Evolutionary conservation across 139 green algal species (phyloP), one percentile per base, ranked within the genome.

Genomic region (Closterium sp.): DNA sequence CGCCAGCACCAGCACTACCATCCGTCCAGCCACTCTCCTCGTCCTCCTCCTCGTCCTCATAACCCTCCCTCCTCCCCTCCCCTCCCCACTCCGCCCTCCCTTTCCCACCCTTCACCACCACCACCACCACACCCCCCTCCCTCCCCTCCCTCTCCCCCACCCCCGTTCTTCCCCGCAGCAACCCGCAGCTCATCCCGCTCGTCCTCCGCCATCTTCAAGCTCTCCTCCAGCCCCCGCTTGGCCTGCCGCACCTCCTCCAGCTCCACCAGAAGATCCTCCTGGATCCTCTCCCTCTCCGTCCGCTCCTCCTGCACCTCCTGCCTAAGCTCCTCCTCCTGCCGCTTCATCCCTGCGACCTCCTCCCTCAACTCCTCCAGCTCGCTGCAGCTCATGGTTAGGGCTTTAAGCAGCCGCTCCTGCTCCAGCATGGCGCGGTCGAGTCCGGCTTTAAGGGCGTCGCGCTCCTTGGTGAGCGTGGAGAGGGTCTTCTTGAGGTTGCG

Each of bases 401-500:
- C 81, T 33, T 33, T 86, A 32, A 86, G n/a, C 30, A 86, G 81
- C 30, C 81, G n/a, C n/a, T 86, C 81, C 81, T 86, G 81, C 30
- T 86, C 81, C 6, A 34, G 81, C n/a, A 86, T 32, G n/a, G 81
- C 81, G n/a, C 81, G n/a, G n/a, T 86, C 81, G n/a, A 86, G 81
- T 23, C 81, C 81, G n/a, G 30, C 30, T 33, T 86, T 32, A 32
- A 33, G n/a, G 25, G n/a, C 30, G 81, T 86, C 81, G n/a, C 81
- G n/a, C 81, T 86, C 81, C 81, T 86, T 86, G 81, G 81, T 86
- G n/a, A 86, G 81, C 4, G 30, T 86, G n/a, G 81, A 12, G 81
- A 86, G 81, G 25, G 81, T 86, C 25, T 33, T 86, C n/a, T 33
- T 32, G n/a, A 86, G 81, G 81, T 86, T 86, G 3, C 30, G n/a